Evolutionary conservation across 1,284 basidiomycete genomes (phyloP), one percentile per base, ranked within the genome.

Genomic region (Ganoderma sp.): DNA sequence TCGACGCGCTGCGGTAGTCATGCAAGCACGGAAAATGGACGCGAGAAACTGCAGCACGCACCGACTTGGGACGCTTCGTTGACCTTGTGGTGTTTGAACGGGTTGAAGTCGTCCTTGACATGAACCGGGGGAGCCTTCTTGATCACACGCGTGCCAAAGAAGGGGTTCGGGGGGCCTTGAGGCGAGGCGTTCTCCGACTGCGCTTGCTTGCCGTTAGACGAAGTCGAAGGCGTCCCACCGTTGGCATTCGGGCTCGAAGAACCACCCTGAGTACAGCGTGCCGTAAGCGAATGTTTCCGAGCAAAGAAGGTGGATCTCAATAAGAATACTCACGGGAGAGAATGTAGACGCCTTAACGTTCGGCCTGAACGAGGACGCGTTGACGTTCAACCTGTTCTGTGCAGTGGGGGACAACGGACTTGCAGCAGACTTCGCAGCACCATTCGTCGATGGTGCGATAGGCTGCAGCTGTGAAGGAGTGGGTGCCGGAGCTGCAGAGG

Each of bases 61-160:
- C 94, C 81, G 72, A 95, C 86, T 73, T 87, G 84, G 32, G 86
- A 81, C 14, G 95, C 88, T 68, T 94, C 91, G 8, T 85, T 86
- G 65, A 95, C 89, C 79, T 95, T 95, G 78, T 87, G 87, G 75
- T 90, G 88, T 81, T 96, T 95, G 85, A 95, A 97, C 34, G 96
- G 94, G 80, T 96, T 97, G 79, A 98, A 98, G 76, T 98, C 96
- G 74, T 97, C 94, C 80, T 96, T 93, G 75, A 96, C 86, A 77
- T 95, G 92, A 56, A 95, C 88, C 25, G 87, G 82, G 7, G 82
- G 80, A 56, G 83, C 83, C 80, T 92, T 92, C 84, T 95, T 94
- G 78, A 91, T 87, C 32, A 84, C 80, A 48, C 90, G 90, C 52
- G 88, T 84, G 62, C 94, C 93, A 78, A 97, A 98, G 90, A 98